Conservation (phyloP, 2,329 filamentous ascomycete species). For the Cytospora piceae region DNA sequence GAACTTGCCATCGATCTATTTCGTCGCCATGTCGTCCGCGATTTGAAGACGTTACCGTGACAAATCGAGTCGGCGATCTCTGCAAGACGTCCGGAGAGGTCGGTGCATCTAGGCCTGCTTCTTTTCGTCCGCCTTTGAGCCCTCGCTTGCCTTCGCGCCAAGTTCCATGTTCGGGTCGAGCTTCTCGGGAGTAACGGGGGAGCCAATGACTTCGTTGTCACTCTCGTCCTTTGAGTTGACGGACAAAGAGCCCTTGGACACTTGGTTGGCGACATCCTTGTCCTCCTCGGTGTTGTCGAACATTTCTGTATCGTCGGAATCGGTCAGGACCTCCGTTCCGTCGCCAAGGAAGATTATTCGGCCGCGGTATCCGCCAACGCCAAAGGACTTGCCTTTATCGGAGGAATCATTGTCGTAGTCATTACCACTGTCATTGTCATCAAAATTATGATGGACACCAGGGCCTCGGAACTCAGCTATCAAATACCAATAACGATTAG, state of each 20-base stretch:
- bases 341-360: constrained; percentile 95
- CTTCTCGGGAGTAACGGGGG: constrained; percentile 31
- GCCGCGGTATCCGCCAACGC: constrained; percentile 72
- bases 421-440: constrained; percentile 78
- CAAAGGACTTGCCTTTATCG: constrained; percentile 63
- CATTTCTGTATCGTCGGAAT: constrained; percentile 89
- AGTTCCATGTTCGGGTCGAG: constrained; percentile 29
- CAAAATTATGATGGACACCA: constrained; percentile 79
- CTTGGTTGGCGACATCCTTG: constrained; percentile 83
- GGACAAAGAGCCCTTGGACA: constrained; percentile 62
- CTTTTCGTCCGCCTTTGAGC: constrained; percentile 21
- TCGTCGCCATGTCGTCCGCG: not conserved
- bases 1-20: not conserved
- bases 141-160: constrained; percentile 20
- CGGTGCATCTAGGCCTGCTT: constrained; percentile 22
- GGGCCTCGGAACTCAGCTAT: constrained; percentile 84
- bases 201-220: constrained; percentile 27
- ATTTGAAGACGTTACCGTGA: not conserved
- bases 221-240: constrained; percentile 35
- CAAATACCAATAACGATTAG: constrained; percentile 35
- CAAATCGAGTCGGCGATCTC: not conserved
- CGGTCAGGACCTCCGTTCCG: constrained; percentile 88
- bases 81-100: not conserved
- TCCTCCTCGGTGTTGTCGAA: constrained; percentile 87
- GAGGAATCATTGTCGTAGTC: constrained; percentile 68